phyloP scores from a whole-genome alignment of 768 basidiomycete species.

The Pleurotus cornucopiae region DNA sequence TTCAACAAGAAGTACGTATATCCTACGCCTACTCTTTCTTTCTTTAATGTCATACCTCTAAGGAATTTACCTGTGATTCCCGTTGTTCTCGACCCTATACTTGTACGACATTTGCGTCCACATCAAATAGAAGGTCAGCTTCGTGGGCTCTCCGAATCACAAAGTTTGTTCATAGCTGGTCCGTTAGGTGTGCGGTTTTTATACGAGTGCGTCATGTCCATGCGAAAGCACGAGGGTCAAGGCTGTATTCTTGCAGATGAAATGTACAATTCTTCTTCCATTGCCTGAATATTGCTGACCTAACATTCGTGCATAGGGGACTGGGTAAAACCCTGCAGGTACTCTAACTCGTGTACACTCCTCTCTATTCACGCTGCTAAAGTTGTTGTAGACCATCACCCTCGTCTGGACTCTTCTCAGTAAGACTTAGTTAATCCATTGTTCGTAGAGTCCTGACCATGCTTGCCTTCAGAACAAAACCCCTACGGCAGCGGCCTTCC shows the following conservation, averaged over 20 bases:
- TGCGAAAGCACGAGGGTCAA: constrained; percentile 85
- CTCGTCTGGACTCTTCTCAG: constrained; percentile 91
- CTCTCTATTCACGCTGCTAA: neutral
- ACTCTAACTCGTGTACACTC: neutral
- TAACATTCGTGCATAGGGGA: constrained; percentile 50
- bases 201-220: constrained; percentile 95
- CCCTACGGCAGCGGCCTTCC: constrained; percentile 59
- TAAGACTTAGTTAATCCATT: constrained; percentile 29
- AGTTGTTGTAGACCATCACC: constrained; percentile 66
- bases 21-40: neutral
- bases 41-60: neutral
- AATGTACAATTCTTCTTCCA: constrained; percentile 48
- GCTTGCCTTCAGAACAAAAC: constrained; percentile 63
- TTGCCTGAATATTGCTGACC: neutral
- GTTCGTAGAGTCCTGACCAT: neutral
- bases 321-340: constrained; percentile 95
- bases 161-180: constrained; percentile 2
- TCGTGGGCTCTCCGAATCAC: neutral
- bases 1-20: constrained; percentile 65
- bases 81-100: constrained; percentile 89
- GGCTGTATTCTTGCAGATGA: constrained; percentile 98
- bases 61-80: constrained; percentile 66
- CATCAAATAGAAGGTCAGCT: constrained; percentile 84
- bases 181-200: constrained; percentile 73
- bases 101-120: constrained; percentile 70